These are phyloP conservation scores for Lathyrus aphaca DNA, from an alignment of 306 rosid genomes.

Conservation along the genomic window DNA sequence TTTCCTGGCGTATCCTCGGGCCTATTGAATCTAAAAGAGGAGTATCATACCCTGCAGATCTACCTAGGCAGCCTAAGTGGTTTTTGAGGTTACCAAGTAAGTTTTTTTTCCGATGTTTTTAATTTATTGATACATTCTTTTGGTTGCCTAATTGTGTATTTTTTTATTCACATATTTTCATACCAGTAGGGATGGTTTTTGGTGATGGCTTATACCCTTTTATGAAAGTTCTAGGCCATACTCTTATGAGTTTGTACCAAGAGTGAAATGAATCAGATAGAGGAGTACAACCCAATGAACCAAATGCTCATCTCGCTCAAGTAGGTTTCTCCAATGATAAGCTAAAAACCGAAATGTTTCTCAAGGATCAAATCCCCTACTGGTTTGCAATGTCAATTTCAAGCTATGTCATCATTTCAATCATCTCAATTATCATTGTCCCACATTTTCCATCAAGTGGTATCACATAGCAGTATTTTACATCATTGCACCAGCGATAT, in stretches of 20 bases:
- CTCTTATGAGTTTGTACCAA: constrained; percentile 38
- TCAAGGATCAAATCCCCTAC: constrained; percentile 50
- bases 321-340: constrained; percentile 41
- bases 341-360: constrained; percentile 48
- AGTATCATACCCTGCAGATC: background rate
- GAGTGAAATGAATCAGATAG: constrained; percentile 10
- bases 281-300: background rate
- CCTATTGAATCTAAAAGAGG: background rate
- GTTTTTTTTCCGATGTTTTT: too few species aligned
- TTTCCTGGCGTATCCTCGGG: too few species aligned
- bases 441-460: constrained; percentile 57
- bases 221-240: constrained; percentile 46
- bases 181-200: constrained; percentile 58
- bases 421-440: constrained; percentile 33
- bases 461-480: constrained; percentile 46
- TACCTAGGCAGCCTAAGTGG: background rate
- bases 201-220: constrained; percentile 60
- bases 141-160: constrained; percentile 9
- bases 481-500: constrained; percentile 51
- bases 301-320: background rate
- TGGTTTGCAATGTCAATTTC: constrained; percentile 41
- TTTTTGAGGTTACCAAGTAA: too few species aligned
- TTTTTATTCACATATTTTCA: constrained; percentile 44
- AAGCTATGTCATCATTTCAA: constrained; percentile 39
- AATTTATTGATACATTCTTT: constrained; percentile 7